Evolutionary conservation across 2,329 filamentous ascomycete species (phyloP), one percentile per base, ranked within the genome.

Genomic region (Fusarium penzigii): DNA sequence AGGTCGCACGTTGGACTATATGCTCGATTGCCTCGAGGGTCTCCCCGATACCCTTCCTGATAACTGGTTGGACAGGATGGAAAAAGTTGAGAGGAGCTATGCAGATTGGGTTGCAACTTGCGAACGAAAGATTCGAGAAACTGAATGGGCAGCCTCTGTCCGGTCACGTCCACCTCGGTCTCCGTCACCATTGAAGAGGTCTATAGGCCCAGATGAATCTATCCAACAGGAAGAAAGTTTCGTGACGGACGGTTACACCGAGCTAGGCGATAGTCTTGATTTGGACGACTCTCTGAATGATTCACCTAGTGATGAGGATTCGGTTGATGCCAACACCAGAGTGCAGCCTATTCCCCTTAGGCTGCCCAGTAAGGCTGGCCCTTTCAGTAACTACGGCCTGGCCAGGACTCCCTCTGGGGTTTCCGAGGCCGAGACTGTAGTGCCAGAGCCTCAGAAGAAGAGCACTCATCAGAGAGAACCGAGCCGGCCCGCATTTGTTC

Each of bases 1-100:
- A 0, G 93, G 90, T 0, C 81, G 81, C 44, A 81, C 85, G 39
- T 78, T 97, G 55, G 94, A 99, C 69, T 83, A 80, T 46, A 91
- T 97, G 82, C 80, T 99, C 13, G 92, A 99, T 70, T 81, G 84
- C 32, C 78, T 97, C 2, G 94, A 97, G 70, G 92, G 91, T 2
- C 80, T 86, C 49, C 80, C 88, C 41, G 94, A 99, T 65, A 90
- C 88, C 0, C 75, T 99, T 10, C 94, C 94, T 0, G 89, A 95
- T 39, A 70, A 76, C 29, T 99, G 93, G 94, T 84, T 97, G 50
- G 90, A 96, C 63, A 82, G 86, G 5, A 87, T 97, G 74, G 94
- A 97, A 69, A 72, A 75, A 0, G 77, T 95, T 5, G 94, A 99
- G 69, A 77, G 80, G 11, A 82, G 86, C 29, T 96, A 93, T 70